Evolutionary conservation across 805 yeast species (phyloP).

Genomic region (Ogataea kodamae): DNA sequence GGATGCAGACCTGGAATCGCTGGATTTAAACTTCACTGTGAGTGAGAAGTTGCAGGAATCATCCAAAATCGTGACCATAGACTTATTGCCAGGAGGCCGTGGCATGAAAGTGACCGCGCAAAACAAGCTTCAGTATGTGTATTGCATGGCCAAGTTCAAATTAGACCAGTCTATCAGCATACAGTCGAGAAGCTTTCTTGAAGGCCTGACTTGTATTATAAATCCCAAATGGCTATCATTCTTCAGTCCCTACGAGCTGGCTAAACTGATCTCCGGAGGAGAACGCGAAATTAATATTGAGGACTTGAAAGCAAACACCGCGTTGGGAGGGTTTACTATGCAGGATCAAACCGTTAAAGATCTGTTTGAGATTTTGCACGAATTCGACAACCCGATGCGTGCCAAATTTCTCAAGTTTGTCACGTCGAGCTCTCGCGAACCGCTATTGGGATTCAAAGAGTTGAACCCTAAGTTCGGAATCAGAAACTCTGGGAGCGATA

Average conservation of each 20-base stretch:
- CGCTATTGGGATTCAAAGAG: conserved; percentile 78
- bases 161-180: conserved; percentile 58
- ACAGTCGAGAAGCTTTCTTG: conserved; percentile 60
- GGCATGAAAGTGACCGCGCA: conserved; percentile 49
- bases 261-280: conserved; percentile 80
- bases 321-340: conserved; percentile 59
- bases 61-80: conserved; percentile 41
- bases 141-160: conserved; percentile 74
- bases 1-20: conserved; percentile 50
- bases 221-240: conserved; percentile 73
- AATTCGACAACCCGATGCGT: conserved; percentile 60
- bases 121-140: conserved; percentile 71
- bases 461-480: conserved; percentile 80
- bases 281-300: conserved; percentile 62
- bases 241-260: conserved; percentile 83
- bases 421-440: conserved; percentile 89
- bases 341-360: conserved; percentile 55
- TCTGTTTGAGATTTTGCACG: conserved; percentile 76
- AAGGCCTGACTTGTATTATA: conserved; percentile 68
- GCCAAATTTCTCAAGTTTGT: conserved; percentile 77
- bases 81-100: conserved; percentile 61
- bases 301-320: conserved; percentile 63
- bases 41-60: conserved; percentile 42
- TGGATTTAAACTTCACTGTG: conserved; percentile 67
- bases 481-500: conserved; percentile 55